A percentile compares a stretch with the other conserved stretches of the same genome.
Evolutionary conservation across 371 early-diverging fungal species (phyloP).

Genomic region (Haplosporangium sp.): DNA sequence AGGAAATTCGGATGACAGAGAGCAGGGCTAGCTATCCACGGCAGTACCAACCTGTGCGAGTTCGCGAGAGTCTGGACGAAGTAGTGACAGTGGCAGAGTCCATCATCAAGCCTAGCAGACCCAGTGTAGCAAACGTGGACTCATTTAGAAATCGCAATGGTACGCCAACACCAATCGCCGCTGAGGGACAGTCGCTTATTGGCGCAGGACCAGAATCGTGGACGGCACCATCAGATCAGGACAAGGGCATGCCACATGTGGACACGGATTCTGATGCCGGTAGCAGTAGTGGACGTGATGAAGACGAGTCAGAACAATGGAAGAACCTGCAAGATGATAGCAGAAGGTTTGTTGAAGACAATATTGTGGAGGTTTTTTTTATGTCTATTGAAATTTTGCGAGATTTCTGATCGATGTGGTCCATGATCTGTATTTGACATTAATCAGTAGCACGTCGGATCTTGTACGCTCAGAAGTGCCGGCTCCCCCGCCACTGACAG

Average conservation of each 20-base stretch:
- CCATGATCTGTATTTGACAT: background rate
- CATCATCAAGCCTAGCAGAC: conserved; percentile 11
- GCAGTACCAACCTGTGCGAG: conserved; percentile 25
- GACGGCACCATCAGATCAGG: background rate
- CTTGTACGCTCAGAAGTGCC: background rate
- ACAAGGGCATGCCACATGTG: background rate
- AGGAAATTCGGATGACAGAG: conserved; percentile 50
- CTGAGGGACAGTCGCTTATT: background rate
- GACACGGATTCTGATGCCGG: conserved; percentile 22
- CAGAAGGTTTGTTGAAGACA: conserved; percentile 19
- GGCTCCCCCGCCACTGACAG: background rate
- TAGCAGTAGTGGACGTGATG: background rate
- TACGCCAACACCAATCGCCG: conserved; percentile 18
- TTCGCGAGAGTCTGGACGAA: conserved; percentile 1
- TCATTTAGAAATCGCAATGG: conserved; percentile 17
- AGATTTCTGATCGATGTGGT: background rate
- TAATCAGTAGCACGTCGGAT: background rate
- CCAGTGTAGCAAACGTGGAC: background rate
- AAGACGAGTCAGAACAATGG: background rate
- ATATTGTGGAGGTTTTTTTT: background rate
- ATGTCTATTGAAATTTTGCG: too few relatives aligned
- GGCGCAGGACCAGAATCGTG: background rate
- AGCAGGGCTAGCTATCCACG: background rate
- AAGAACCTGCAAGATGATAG: conserved; percentile 5
- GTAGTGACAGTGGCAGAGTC: conserved; percentile 5